Base-by-base conservation (phyloP, 2,329 filamentous ascomycete species). In the Trichoderma aggressivum region DNA sequence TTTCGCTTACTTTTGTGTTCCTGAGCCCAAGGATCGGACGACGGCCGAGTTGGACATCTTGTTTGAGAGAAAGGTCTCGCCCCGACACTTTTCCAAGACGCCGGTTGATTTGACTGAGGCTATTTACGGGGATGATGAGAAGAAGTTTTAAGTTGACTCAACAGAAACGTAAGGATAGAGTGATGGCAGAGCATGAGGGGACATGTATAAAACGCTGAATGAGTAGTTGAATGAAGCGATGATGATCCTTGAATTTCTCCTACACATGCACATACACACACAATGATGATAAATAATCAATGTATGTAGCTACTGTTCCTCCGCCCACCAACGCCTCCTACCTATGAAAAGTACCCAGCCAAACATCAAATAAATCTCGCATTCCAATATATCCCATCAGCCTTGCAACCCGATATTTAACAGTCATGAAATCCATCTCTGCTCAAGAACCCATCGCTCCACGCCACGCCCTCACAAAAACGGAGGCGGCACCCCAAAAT, bases 21-120 rank as follows among this genome's bases (percentile, higher is more conserved):
- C 86, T 7, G 88, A 89, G 75, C 86, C 87, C 0, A 86, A 84
- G 69, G 86, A 81, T 10, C 78, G 83, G 14, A 83, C 82, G 0
- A 84, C 83, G 71, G 83, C 82, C 3, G 82, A 85, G 74, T 67
- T 81, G 59, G 79, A 81, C 63, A 32, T 78, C 50, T 74, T 80
- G 10, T 81, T 80, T 64, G 78, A 80, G 71, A 77, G 78, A 68
- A 77, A 76, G 43, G 26, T 61, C 11, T 43, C 34, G 14, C 21
- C 59, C 1, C 39, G 61, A 32, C 61, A 34, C 63, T 81, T 80
- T 69, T 75, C 79, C n/a, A 71, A 61, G 34, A 71, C 71, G n/a
- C 43, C 30, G 24, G 69, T 72, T 32, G 70, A 72, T 53, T 56
- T 74, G 32, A 39, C 65, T 0, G 55, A 68, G 55, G 65, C 65